Conservation (phyloP, 2,329 filamentous ascomycete genomes). For the Leptographium flavum region DNA sequence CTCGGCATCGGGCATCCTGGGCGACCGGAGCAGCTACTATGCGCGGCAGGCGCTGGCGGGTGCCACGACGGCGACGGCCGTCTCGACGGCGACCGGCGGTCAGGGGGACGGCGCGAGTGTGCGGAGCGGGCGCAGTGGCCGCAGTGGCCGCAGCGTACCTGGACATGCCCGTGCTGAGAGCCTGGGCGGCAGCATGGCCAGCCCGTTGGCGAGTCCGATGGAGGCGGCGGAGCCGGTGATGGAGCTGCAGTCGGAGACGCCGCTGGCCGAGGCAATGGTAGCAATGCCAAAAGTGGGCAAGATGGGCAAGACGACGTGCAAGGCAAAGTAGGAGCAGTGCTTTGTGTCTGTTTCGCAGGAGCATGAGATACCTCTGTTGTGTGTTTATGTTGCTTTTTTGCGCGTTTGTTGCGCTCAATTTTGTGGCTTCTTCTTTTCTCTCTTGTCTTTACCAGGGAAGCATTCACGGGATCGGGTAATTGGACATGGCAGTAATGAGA, state of each 20-base stretch:
- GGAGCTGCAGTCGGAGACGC: not conserved
- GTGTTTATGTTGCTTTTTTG: not conserved
- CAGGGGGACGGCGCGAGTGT: constrained; percentile 52
- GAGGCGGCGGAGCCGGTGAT: constrained; percentile 1
- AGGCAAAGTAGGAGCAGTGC: not conserved
- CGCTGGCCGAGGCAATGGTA: not conserved
- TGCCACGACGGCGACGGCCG: not conserved
- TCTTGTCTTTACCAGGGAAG: not conserved
- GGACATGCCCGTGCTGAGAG: constrained; percentile 74
- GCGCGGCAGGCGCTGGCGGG: constrained; percentile 20
- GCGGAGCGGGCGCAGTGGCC: constrained; percentile 68
- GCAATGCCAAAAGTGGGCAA: no score
- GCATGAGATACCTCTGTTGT: not conserved
- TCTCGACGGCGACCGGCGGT: not conserved
- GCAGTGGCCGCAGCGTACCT: constrained; percentile 68
- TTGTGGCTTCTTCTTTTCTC: not conserved
- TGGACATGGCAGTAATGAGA: not conserved
- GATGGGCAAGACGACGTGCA: not conserved
- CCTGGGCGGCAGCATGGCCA: constrained; percentile 61
- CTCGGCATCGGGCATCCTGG: constrained; percentile 55
- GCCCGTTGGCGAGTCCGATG: constrained; percentile 29
- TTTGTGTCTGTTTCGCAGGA: not conserved
- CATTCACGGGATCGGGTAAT: not conserved
- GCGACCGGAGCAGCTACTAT: constrained; percentile 74
- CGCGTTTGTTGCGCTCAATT: not conserved